These are phyloP conservation scores for Naematelia aurantialba DNA, from an alignment of 768 basidiomycete genomes.

Conservation along the genomic window DNA sequence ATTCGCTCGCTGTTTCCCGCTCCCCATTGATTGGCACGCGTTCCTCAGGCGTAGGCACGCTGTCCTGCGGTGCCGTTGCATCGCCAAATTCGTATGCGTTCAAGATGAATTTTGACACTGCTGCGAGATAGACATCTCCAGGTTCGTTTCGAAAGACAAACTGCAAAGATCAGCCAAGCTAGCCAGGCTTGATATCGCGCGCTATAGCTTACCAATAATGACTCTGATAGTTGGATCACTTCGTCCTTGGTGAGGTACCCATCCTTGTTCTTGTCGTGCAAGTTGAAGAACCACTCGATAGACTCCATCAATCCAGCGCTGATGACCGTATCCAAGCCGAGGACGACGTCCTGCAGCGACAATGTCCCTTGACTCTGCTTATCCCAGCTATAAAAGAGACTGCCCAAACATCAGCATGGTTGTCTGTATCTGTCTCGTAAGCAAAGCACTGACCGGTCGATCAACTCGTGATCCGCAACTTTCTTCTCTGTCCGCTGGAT, in stretches of 20 bases:
- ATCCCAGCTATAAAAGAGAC: constrained; percentile 92
- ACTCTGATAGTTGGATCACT: constrained; percentile 89
- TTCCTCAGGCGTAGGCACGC: constrained; percentile 20
- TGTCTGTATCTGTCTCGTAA: neutral
- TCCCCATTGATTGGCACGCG: constrained; percentile 37
- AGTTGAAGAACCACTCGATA: constrained; percentile 96
- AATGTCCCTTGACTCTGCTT: constrained; percentile 71
- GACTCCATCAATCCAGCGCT: constrained; percentile 97
- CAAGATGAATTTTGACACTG: constrained; percentile 94
- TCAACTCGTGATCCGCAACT: constrained; percentile 93
- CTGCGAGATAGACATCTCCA: constrained; percentile 92
- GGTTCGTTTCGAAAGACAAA: constrained; percentile 97
- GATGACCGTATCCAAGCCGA: constrained; percentile 84
- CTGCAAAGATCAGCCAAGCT: constrained; percentile 52
- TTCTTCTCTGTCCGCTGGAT: constrained; percentile 83
- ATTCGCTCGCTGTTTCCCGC: constrained; percentile 43
- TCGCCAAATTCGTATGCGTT: constrained; percentile 98
- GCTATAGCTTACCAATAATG: constrained; percentile 66
- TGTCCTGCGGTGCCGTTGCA: constrained; percentile 54
- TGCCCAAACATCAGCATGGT: constrained; percentile 7
- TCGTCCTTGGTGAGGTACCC: constrained; percentile 94
- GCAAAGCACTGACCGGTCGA: constrained; percentile 59
- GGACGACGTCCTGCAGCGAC: constrained; percentile 77
- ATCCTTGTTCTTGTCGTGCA: constrained; percentile 75
- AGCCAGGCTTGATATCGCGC: neutral